Evolutionary conservation across 2,329 filamentous ascomycete genomes (phyloP).

Genomic region (Fusarium abutilonis): DNA sequence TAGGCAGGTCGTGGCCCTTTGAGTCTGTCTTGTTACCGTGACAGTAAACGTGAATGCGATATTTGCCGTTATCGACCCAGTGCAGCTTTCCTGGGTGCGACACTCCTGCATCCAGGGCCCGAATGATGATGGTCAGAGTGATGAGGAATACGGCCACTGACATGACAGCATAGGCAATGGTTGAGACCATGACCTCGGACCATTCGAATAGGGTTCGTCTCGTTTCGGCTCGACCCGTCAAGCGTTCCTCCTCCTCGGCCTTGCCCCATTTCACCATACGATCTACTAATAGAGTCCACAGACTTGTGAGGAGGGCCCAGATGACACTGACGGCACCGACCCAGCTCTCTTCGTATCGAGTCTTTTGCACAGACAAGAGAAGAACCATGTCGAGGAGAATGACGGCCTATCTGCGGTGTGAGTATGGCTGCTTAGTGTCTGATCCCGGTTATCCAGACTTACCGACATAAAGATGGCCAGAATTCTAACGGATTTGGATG

Average conservation of each 20-base stretch:
- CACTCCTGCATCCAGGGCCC: slow-evolving; percentile 80
- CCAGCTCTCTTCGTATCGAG: slow-evolving; percentile 88
- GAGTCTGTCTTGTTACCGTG: slow-evolving; percentile 71
- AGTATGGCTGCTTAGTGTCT: slow-evolving; percentile 35
- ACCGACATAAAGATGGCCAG: slow-evolving; percentile 72
- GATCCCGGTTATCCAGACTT: slow-evolving; percentile 7
- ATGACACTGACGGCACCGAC: slow-evolving; percentile 86
- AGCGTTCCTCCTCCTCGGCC: slow-evolving; percentile 86
- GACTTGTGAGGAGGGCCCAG: slow-evolving; percentile 80
- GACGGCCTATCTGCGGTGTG: slow-evolving; percentile 42
- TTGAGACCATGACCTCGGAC: slow-evolving; percentile 80
- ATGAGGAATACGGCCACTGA: slow-evolving; percentile 76
- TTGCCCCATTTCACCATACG: slow-evolving; percentile 91
- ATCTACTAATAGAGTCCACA: slow-evolving; percentile 83
- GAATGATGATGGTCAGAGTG: slow-evolving; percentile 81
- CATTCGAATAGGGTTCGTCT: slow-evolving; percentile 85
- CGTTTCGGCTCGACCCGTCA: slow-evolving; percentile 89
- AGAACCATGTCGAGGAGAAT: slow-evolving; percentile 76
- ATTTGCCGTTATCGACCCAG: slow-evolving; percentile 84
- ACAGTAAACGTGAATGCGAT: slow-evolving; percentile 87
- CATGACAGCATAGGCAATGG: slow-evolving; percentile 75
- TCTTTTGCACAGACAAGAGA: slow-evolving; percentile 76
- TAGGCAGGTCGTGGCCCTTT: slow-evolving; percentile 69
- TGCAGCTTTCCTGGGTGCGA: slow-evolving; percentile 78
- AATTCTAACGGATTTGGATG: slow-evolving; percentile 81